A percentile compares a stretch with the other conserved stretches of the same genome.
These are phyloP conservation scores for Mycocentrospora acerina DNA, from an alignment of 2,329 filamentous ascomycete genomes.

Conservation along the genomic window DNA sequence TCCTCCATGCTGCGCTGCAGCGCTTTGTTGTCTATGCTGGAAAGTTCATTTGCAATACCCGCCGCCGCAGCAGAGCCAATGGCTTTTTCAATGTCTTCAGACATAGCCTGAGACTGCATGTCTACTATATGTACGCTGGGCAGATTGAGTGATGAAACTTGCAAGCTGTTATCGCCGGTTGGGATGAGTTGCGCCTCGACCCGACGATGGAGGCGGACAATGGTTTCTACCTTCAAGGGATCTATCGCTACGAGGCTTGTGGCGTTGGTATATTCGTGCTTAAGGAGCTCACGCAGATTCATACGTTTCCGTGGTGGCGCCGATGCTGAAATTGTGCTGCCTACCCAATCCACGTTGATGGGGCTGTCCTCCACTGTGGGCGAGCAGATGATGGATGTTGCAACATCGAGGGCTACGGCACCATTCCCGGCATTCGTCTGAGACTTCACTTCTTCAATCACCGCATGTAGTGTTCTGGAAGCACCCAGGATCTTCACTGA, in stretches of 20 bases:
- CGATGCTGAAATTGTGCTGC: conserved; percentile 28
- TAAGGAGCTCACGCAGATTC: conserved; percentile 63
- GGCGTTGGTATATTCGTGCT: conserved; percentile 60
- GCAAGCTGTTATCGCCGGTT: conserved; percentile 24
- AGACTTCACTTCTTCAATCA: conserved; percentile 68
- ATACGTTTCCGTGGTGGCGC: conserved; percentile 43
- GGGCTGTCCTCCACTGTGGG: conserved; percentile 51
- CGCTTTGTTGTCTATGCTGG: conserved; percentile 35
- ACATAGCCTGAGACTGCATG: conserved; percentile 28
- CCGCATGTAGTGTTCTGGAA: conserved; percentile 58
- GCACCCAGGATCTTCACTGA: conserved; percentile 64
- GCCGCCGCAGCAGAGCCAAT: conserved; percentile 41
- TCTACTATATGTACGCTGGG: conserved; percentile 30
- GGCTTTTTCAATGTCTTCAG: conserved; percentile 36
- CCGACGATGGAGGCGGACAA: conserved; percentile 63
- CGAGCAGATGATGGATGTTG: conserved; percentile 67
- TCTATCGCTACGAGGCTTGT: conserved; percentile 60
- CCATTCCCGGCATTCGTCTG: conserved; percentile 62
- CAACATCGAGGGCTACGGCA: conserved; percentile 67
- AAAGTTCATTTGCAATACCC: conserved; percentile 31
- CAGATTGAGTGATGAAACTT: conserved; percentile 28
- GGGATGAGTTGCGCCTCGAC: conserved; percentile 64
- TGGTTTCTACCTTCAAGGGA: conserved; percentile 58
- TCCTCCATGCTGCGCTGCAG: conserved; percentile 36
- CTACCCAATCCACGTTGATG: conserved; percentile 37